A percentile compares a stretch with the other conserved stretches of the same genome.
phyloP scores from a whole-genome alignment of 140 eudicot genomes.

The Eryngium alpinum region DNA sequence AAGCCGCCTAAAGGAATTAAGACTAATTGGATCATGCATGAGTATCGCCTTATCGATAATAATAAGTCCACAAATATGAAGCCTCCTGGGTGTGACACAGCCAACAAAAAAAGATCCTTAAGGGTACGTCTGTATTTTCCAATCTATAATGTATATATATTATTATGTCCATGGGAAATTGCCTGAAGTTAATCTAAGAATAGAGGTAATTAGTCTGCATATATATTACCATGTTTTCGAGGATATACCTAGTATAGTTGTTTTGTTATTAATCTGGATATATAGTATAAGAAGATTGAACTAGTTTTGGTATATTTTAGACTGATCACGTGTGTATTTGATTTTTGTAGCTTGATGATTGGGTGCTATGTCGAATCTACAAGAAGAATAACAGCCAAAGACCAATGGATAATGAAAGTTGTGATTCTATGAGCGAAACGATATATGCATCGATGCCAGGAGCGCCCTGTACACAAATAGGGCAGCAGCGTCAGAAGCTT shows the following conservation, averaged over 20 bases:
- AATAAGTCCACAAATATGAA: slow-evolving; percentile 38
- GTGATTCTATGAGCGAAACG: slow-evolving; percentile 28
- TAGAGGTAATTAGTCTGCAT: no score
- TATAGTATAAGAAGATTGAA: no score
- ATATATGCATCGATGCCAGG: slow-evolving; percentile 38
- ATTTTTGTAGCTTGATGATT: slow-evolving; percentile 69
- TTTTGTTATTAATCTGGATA: neutral
- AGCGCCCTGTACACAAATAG: slow-evolving; percentile 24
- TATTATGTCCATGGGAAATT: neutral
- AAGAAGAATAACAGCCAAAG: slow-evolving; percentile 69
- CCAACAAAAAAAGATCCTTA: slow-evolving; percentile 58
- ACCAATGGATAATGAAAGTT: slow-evolving; percentile 66
- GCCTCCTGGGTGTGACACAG: slow-evolving; percentile 61
- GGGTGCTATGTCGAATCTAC: slow-evolving; percentile 94
- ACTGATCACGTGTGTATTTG: neutral
- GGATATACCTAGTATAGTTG: no score
- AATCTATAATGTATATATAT: neutral
- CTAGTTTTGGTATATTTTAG: neutral
- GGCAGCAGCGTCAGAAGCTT: slow-evolving; percentile 29
- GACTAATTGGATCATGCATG: slow-evolving; percentile 97
- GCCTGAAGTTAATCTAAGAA: neutral
- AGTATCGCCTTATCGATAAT: slow-evolving; percentile 60
- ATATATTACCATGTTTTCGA: no score
- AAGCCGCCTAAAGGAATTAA: slow-evolving; percentile 88
- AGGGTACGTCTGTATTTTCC: slow-evolving; percentile 31